Base-by-base conservation (phyloP, 768 basidiomycete species). In the Lactarius indigo region DNA sequence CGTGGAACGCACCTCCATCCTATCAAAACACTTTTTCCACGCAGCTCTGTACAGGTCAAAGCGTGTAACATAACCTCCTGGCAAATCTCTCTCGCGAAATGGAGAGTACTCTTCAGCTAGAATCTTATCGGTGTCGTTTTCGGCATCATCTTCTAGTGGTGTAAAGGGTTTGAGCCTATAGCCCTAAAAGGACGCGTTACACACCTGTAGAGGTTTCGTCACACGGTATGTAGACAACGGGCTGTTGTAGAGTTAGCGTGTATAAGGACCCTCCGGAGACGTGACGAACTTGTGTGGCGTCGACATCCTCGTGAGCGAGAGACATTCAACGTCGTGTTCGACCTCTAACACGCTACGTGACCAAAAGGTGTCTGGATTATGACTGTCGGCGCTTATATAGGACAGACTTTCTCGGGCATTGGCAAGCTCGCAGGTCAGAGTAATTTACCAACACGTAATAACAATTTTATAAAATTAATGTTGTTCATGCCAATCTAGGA, bases 11-110 rank as follows among this genome's bases (percentile, higher is more conserved):
- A 71, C 70, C 39, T 71, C 47, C 3, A 71, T 57, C 42, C 65
- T 63, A n/a, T 64, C 63, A 7, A 71, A 33, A 39, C 70, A 71
- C 63, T 55, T 54, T 17, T 47, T 62, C 70, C 70, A 71, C 39
- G 69, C 65, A 56, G 59, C 63, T 12, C 44, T 61, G 54, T 71
- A 71, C n/a, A 64, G 15, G 15, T 64, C 59, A 41, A 71, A 58
- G 23, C 70, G 68, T 13, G 61, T 47, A 28, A 41, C 62, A 47
- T 63, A 67, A 31, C 68, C 63, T 12, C 63, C 68, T 18, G 68
- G 65, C 8, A 71, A 20, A 47, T 71, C 70, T 33, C 70, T 56
- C 52, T 69, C 70, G 3, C 58, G 56, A 39, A 66, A 70, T 1
- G 64, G 70, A 9, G 59, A 52, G 50, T 69, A 69, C 1, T 41